Evolutionary conservation across 305 asterid genomes (phyloP).

Genomic region (Fraxinus platypoda): DNA sequence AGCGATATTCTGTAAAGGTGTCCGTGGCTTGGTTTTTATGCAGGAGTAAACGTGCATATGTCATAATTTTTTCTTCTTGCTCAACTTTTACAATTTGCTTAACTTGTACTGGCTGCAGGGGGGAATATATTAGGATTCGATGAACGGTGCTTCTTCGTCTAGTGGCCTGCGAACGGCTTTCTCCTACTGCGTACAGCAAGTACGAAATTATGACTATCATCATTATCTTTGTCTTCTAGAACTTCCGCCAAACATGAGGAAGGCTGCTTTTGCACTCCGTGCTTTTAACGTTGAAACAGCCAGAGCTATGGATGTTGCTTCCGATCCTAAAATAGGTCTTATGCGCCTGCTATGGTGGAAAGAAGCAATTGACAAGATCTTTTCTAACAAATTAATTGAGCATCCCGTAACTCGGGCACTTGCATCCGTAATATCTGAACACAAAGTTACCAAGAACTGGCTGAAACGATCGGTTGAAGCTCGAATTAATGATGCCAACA

Average conservation of each 20-base stretch:
- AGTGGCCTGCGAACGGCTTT: slow-evolving; percentile 58
- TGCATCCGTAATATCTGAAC: slow-evolving; percentile 58
- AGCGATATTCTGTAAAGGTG: background rate
- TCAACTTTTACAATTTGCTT: background rate
- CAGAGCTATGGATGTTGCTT: slow-evolving; percentile 85
- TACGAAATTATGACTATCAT: slow-evolving; percentile 77
- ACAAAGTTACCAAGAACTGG: slow-evolving; percentile 73
- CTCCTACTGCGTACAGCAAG: slow-evolving; percentile 90
- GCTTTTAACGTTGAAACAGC: slow-evolving; percentile 91
- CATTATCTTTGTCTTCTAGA: slow-evolving; percentile 96
- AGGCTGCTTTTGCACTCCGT: slow-evolving; percentile 78
- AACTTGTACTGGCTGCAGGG: slow-evolving; percentile 22
- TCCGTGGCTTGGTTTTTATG: background rate
- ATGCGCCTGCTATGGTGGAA: slow-evolving; percentile 98
- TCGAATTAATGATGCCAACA: slow-evolving; percentile 68
- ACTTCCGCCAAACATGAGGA: slow-evolving; percentile 78
- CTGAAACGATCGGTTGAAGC: slow-evolving; percentile 80
- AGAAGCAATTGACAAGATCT: slow-evolving; percentile 83
- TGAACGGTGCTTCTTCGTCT: slow-evolving; percentile 49
- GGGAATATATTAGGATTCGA: slow-evolving; percentile 17
- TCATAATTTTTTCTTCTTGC: background rate
- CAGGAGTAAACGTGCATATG: background rate
- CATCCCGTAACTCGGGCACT: slow-evolving; percentile 92
- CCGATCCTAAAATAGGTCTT: slow-evolving; percentile 86
- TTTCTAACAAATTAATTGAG: slow-evolving; percentile 63